A percentile compares a stretch with the other conserved stretches of the same genome.
Conservation (phyloP, 495 filamentous ascomycete species). For the Penicillium soppii region DNA sequence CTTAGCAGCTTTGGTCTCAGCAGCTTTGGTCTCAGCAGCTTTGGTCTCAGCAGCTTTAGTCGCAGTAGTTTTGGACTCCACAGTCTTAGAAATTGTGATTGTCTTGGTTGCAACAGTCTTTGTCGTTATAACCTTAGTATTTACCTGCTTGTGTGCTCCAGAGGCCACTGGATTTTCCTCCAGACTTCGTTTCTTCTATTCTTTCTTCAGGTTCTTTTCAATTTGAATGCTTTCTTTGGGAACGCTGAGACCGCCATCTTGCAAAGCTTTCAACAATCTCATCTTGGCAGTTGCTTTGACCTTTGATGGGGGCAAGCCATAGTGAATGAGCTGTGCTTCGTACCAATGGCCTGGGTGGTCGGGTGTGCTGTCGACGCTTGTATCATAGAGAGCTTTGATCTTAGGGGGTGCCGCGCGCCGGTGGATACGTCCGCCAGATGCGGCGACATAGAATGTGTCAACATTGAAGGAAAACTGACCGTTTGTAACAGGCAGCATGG, state of each 20-base stretch:
- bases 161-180: no score
- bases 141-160: neutral
- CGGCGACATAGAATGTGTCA: constrained; percentile 4
- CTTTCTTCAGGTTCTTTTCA: constrained; percentile 52
- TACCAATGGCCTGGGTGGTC: constrained; percentile 57
- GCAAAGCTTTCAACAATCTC: constrained; percentile 52
- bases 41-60: neutral
- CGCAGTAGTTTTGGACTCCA: neutral
- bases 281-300: constrained; percentile 56
- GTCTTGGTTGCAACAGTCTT: neutral
- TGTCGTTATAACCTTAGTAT: neutral
- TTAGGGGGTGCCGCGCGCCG: constrained; percentile 49
- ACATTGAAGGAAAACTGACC: neutral
- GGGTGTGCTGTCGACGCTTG: constrained; percentile 16
- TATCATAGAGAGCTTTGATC: constrained; percentile 44
- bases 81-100: neutral
- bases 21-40: neutral
- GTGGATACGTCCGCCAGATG: constrained; percentile 23
- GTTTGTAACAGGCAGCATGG: neutral
- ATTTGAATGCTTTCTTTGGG: constrained; percentile 40
- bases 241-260: constrained; percentile 39
- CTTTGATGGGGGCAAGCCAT: constrained; percentile 53
- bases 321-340: constrained; percentile 58
- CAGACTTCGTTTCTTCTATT: constrained; percentile 34
- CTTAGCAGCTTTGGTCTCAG: neutral